Base-by-base conservation (phyloP, 306 rosid genomes). In the Quillaja saponaria region DNA sequence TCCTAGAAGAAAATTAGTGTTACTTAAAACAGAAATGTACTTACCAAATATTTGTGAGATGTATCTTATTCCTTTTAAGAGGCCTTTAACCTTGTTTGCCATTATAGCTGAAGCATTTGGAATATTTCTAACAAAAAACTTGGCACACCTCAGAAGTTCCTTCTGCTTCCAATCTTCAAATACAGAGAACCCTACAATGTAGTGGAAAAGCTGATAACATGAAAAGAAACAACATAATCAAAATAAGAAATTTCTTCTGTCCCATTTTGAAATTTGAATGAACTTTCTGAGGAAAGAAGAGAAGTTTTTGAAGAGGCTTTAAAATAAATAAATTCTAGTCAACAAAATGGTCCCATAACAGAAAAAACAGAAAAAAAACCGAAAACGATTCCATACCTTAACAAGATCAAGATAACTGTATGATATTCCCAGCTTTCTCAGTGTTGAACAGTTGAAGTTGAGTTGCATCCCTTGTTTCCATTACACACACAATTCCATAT, bases 41-140 rank as follows among this genome's bases (percentile, higher is more conserved):
- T 66, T 73, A 94, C 99, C 97, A 74, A 94, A 94, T 5, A 90
- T 83, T n/a, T 85, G 95, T 9, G 97, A 83, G 16, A 94, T 83
- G 80, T 83, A 76, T 82, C 84, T 72, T 2, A 94, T 82, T 46
- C 99, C 99, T 63, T 85, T 89, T 7, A 94, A 76, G 64, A 94
- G 76, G 63, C 95, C 92, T 78, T 94, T 94, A 65, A 87, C 90
- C 39, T 79, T 66, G 59, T 79, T 55, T 8, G 81, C 31, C 78
- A 87, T 81, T 46, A 34, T 12, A 15, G 69, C 61, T 51, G 49
- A 44, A 46, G 48, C 55, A 40, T 37, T 73, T 56, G 11, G 31
- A 33, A 38, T 68, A 69, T 55, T 40, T 37, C 54, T 63, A 58
- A 37, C 60, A 42, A 18, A 74, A 64, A 64, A 31, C 34, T 44